Percentiles rank a stretch among this genome's conserved stretches.
These are phyloP conservation scores for Ganoderma sp. DNA, from an alignment of 1,284 basidiomycete species.

Conservation along the genomic window DNA sequence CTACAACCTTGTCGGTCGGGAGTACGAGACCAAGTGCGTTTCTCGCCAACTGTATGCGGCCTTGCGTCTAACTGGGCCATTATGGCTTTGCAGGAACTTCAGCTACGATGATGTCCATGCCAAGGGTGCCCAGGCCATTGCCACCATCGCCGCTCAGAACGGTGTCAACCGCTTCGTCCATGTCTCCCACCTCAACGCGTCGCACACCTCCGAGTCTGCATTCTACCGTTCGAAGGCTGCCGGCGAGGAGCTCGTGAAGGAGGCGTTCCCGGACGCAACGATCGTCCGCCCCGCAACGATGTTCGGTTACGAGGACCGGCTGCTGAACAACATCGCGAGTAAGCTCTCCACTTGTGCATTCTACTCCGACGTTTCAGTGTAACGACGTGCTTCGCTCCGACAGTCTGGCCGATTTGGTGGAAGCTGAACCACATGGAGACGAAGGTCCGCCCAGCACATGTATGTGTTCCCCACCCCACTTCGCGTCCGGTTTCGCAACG, in stretches of 20 bases:
- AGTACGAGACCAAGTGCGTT: slow-evolving; percentile 77
- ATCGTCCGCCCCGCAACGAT: slow-evolving; percentile 88
- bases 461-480: slow-evolving; percentile 47
- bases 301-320: slow-evolving; percentile 95
- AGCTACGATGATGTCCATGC: slow-evolving; percentile 89
- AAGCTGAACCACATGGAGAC: slow-evolving; percentile 90
- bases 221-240: slow-evolving; percentile 92
- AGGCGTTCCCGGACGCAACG: slow-evolving; percentile 86
- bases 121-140: slow-evolving; percentile 82
- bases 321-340: slow-evolving; percentile 93
- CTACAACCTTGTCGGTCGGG: slow-evolving; percentile 91
- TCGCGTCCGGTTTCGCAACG: slow-evolving; percentile 9
- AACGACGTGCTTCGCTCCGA: not conserved
- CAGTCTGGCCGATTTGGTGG: slow-evolving; percentile 94
- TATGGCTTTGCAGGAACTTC: slow-evolving; percentile 38
- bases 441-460: slow-evolving; percentile 90
- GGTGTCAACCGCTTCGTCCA: slow-evolving; percentile 92
- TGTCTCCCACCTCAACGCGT: slow-evolving; percentile 95
- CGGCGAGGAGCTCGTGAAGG: slow-evolving; percentile 89
- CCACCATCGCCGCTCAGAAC: slow-evolving; percentile 76
- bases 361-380: slow-evolving; percentile 36
- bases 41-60: not conserved
- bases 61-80: not conserved
- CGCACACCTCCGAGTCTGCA: slow-evolving; percentile 76
- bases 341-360: slow-evolving; percentile 43